Evolutionary conservation across 78 protist species (phyloP).

Genomic region (Creolimax fragrantissima): DNA sequence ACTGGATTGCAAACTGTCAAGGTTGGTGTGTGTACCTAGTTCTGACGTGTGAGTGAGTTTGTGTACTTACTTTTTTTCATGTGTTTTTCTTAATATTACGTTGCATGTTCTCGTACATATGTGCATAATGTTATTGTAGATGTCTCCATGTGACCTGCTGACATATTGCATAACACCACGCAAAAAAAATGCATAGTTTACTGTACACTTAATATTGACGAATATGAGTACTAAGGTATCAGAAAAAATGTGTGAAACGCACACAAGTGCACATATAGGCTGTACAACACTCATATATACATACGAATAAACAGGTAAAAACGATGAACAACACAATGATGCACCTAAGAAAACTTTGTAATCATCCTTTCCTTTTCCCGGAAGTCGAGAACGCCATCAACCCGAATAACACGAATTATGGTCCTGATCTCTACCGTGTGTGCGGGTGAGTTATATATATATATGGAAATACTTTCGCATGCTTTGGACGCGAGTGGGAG

Average conservation of each 20-base stretch:
- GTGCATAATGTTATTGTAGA: too few relatives aligned
- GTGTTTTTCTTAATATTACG: too few relatives aligned
- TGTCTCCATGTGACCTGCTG: too few relatives aligned
- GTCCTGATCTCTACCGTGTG: not conserved
- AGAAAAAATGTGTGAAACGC: too few relatives aligned
- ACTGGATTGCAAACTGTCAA: conserved; percentile 73
- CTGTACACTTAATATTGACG: too few relatives aligned
- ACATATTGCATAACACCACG: too few relatives aligned
- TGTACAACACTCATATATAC: too few relatives aligned
- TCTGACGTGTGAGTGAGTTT: not conserved
- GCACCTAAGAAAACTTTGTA: conserved; percentile 89
- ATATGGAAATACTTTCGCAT: not conserved
- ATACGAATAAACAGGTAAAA: not conserved
- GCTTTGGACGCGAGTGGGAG: too few relatives aligned
- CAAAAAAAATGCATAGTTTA: too few relatives aligned
- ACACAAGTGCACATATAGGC: too few relatives aligned
- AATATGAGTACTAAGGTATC: too few relatives aligned
- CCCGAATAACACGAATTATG: not conserved
- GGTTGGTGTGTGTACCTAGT: not conserved
- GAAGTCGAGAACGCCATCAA: not conserved
- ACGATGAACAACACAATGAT: conserved; percentile 65
- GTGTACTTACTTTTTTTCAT: not conserved
- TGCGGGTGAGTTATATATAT: not conserved
- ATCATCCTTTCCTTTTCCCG: conserved; percentile 91
- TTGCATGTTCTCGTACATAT: too few relatives aligned